Evolutionary conservation across 2,329 filamentous ascomycete species (phyloP).

Genomic region (Penicillium decumbens): DNA sequence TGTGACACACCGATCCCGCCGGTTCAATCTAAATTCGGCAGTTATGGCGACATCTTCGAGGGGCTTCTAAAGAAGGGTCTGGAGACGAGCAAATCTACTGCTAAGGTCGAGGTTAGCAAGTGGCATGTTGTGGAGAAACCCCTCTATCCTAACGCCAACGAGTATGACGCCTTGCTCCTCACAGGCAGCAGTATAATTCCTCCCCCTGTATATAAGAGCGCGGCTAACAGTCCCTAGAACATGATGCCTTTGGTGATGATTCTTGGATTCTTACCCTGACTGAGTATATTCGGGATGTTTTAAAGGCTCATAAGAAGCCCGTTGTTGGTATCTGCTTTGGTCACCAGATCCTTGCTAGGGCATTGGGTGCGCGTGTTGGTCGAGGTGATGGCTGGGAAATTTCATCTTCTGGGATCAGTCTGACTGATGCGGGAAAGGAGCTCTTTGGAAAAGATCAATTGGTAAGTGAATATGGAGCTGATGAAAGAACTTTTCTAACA

Average conservation of each 20-base stretch:
- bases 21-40: constrained; percentile 15
- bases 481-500: not conserved
- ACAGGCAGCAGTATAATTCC: constrained; percentile 30
- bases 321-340: constrained; percentile 49
- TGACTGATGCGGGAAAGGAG: constrained; percentile 41
- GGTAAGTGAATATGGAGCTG: constrained; percentile 10
- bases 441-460: constrained; percentile 34
- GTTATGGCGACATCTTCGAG: constrained; percentile 29
- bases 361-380: constrained; percentile 37
- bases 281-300: constrained; percentile 35
- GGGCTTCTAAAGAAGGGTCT: constrained; percentile 20
- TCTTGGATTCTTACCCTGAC: constrained; percentile 46
- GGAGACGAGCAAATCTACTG: not conserved
- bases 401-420: constrained; percentile 40
- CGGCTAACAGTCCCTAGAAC: constrained; percentile 16
- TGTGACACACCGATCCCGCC: constrained; percentile 30
- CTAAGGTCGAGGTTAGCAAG: constrained; percentile 16
- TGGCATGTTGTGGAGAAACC: constrained; percentile 24
- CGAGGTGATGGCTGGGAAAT: constrained; percentile 47
- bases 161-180: constrained; percentile 26
- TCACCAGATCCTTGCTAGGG: constrained; percentile 48
- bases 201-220: not conserved
- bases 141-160: constrained; percentile 21
- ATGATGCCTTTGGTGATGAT: constrained; percentile 43
- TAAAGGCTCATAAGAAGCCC: constrained; percentile 21